A percentile compares a stretch with the other conserved stretches of the same genome.
phyloP scores from a whole-genome alignment of 805 yeast genomes.

The Candida corydali region DNA sequence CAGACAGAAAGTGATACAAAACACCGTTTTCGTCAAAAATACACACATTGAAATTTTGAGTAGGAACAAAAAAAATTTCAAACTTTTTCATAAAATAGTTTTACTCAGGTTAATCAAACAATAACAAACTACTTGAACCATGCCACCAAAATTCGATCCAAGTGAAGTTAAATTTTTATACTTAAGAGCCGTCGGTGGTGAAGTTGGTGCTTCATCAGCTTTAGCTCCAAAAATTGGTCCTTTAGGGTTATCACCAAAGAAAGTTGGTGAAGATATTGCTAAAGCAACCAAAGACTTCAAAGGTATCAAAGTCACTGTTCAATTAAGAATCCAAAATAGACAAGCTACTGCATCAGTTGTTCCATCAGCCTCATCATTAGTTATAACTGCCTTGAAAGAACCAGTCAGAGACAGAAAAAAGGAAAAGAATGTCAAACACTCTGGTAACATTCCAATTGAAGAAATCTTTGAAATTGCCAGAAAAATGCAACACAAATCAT shows the following conservation, averaged over 20 bases:
- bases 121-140: constrained; percentile 18
- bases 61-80: neutral
- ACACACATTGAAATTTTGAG: too few relatives aligned
- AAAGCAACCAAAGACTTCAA: constrained; percentile 99
- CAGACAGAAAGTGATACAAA: too few relatives aligned
- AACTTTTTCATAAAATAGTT: neutral
- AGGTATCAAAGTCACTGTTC: constrained; percentile 99
- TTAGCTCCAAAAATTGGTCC: constrained; percentile 99
- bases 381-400: constrained; percentile 98
- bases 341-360: constrained; percentile 98
- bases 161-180: constrained; percentile 96
- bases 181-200: constrained; percentile 99
- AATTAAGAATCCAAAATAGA: constrained; percentile 98
- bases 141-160: constrained; percentile 99
- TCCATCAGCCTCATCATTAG: constrained; percentile 98
- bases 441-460: constrained; percentile 96
- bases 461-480: constrained; percentile 97
- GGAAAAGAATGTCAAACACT: constrained; percentile 99
- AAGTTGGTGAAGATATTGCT: constrained; percentile 99
- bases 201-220: constrained; percentile 99
- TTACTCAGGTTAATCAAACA: neutral
- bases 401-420: constrained; percentile 99
- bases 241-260: constrained; percentile 99
- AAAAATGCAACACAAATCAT: constrained; percentile 94
- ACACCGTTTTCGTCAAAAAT: too few relatives aligned